Conservation (phyloP, 495 filamentous ascomycete species). For the Venustampulla echinocandica region DNA sequence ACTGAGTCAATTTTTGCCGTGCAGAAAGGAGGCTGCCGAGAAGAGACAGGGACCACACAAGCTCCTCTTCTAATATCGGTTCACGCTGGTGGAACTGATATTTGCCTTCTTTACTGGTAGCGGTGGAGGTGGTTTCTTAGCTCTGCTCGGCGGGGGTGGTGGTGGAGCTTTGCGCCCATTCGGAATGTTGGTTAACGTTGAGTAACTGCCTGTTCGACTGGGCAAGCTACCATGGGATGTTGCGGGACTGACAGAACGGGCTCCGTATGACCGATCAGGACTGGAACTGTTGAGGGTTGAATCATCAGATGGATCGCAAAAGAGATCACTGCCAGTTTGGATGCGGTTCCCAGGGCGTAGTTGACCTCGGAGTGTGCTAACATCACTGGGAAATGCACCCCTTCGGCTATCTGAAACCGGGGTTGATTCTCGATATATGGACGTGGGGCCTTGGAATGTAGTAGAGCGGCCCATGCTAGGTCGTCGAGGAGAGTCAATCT, state of each 20-base stretch:
- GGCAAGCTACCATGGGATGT: conserved; percentile 20
- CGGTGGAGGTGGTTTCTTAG: conserved; percentile 23
- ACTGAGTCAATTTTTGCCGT: too few species aligned
- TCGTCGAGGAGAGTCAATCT: conserved; percentile 13
- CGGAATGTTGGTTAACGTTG: conserved; percentile 4
- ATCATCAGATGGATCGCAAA: conserved; percentile 25
- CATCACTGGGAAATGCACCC: conserved; percentile 11
- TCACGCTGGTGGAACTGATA: conserved; percentile 15
- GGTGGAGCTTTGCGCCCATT: conserved; percentile 22
- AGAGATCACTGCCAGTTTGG: conserved; percentile 21
- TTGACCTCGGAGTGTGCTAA: conserved; percentile 11
- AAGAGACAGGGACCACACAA: too few species aligned
- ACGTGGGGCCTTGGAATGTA: conserved; percentile 24
- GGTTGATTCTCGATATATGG: conserved; percentile 21
- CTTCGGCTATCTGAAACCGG: conserved; percentile 11
- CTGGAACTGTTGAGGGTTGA: conserved; percentile 23
- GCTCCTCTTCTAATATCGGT: conserved; percentile 10
- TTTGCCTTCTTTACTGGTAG: conserved; percentile 23
- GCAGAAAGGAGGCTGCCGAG: too few species aligned
- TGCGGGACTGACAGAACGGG: conserved; percentile 19
- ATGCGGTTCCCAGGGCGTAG: conserved; percentile 20
- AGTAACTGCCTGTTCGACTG: conserved; percentile 14
- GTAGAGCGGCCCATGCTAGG: conserved; percentile 15
- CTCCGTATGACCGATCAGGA: conserved; percentile 22
- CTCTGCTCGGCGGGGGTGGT: conserved; percentile 20